phyloP scores from a whole-genome alignment of 805 yeast genomes.

The Saturnispora quitensis region DNA sequence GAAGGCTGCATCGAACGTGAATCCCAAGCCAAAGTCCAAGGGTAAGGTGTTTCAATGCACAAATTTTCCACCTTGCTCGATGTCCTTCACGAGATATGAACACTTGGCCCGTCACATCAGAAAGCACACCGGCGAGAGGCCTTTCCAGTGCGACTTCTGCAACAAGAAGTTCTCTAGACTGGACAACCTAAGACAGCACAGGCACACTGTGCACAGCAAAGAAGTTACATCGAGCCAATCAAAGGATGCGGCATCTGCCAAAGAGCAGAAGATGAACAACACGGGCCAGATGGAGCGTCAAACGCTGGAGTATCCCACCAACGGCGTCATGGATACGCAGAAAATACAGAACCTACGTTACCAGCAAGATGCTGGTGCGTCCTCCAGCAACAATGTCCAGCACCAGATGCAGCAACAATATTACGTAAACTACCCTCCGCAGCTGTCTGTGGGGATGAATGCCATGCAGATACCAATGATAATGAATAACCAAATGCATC shows the following conservation, averaged over 20 bases:
- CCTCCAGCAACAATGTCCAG: not conserved
- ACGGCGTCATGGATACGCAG: not conserved
- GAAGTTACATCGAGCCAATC: conserved; percentile 30
- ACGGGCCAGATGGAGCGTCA: not conserved
- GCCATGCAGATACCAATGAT: not conserved
- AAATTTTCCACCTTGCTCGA: conserved; percentile 77
- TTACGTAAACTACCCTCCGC: not conserved
- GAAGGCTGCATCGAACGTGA: not conserved
- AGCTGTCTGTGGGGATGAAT: conserved; percentile 1
- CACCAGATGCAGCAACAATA: conserved; percentile 1
- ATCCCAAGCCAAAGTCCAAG: conserved; percentile 34
- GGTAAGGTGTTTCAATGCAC: conserved; percentile 74
- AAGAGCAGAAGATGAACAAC: not conserved
- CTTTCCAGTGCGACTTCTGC: conserved; percentile 81
- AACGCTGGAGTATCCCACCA: not conserved
- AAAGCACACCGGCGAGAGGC: conserved; percentile 92
- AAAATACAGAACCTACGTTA: not conserved
- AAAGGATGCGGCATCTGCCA: conserved; percentile 14
- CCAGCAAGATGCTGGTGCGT: not conserved
- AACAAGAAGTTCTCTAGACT: conserved; percentile 69
- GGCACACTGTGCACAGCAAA: conserved; percentile 70
- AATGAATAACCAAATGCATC: not conserved
- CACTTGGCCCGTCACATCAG: conserved; percentile 88
- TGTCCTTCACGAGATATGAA: conserved; percentile 87
- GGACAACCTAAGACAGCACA: conserved; percentile 86